phyloP scores from a whole-genome alignment of 2,329 filamentous ascomycete species.

The Colletotrichum simmondsii region DNA sequence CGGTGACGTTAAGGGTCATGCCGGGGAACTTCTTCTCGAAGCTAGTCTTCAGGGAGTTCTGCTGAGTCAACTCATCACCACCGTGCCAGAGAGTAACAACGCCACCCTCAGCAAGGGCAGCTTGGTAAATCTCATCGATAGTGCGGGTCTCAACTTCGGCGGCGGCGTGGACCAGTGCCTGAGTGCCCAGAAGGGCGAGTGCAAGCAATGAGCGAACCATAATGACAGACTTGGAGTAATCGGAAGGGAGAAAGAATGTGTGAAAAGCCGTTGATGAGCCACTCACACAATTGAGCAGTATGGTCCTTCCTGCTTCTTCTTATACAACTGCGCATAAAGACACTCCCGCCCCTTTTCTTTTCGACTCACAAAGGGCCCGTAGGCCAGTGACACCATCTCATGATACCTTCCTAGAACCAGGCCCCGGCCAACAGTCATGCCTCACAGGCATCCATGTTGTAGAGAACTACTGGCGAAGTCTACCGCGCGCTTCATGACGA shows the following conservation, averaged over 20 bases:
- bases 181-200: slow-evolving; percentile 19
- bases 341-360: neutral
- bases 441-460: neutral
- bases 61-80: slow-evolving; percentile 56
- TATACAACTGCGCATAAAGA: neutral
- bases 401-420: neutral
- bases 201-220: slow-evolving; percentile 24
- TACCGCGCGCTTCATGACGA: slow-evolving; percentile 31
- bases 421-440: neutral
- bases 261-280: neutral
- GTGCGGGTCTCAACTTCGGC: slow-evolving; percentile 54
- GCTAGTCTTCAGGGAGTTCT: slow-evolving; percentile 49
- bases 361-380: neutral
- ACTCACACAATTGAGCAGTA: neutral
- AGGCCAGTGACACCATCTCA: neutral
- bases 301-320: neutral
- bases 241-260: neutral
- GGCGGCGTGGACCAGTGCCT: slow-evolving; percentile 27
- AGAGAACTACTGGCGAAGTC: neutral
- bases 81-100: slow-evolving; percentile 59
- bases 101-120: slow-evolving; percentile 58
- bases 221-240: neutral
- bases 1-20: slow-evolving; percentile 62
- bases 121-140: slow-evolving; percentile 60
- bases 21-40: slow-evolving; percentile 60